Base-by-base conservation (phyloP, 2,329 filamentous ascomycete genomes). In the Trichoderma sp. region DNA sequence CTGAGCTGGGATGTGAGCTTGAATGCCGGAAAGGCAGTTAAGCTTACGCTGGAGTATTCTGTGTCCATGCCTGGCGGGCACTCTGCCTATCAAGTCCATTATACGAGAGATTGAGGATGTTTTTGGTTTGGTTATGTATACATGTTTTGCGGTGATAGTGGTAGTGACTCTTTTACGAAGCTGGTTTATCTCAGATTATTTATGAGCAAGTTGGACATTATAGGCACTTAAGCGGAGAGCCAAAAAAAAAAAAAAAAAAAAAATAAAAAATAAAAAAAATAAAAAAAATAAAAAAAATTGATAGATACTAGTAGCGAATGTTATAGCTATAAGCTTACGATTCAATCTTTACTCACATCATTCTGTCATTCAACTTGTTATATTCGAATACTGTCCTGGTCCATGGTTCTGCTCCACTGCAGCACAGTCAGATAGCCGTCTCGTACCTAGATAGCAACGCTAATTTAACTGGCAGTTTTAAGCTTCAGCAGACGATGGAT, bases 11-110 rank as follows among this genome's bases (percentile, higher is more conserved):
- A 86, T 64, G 83, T 91, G 13, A 81, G 76, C 54, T 76, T 91
- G 61, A 85, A 88, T 70, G 82, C 86, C 0, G 87, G 88, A 30
- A 83, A 84, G 73, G 82, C 84, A 4, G 85, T 87, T 18, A 85
- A 84, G 77, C 76, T 91, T 70, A 79, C 79, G 28, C 75, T 92
- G 69, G 87, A 89, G 79, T 91, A 91, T 77, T 84, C 87, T 70
- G 84, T 89, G 21, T 83, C 82, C 26, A 80, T 87, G 72, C 89
- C 89, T 1, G 77, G 77, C 18, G 84, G 83, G 10, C 85, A 88
- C 37, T 34, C 58, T 59, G 72, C 72, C 4, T 68, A 71, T 16
- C 74, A 77, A 63, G 75, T 74, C 5, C 13, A 39, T 69, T 76
- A 51, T 59, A 5, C 13, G 18, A 14, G 34, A 18, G 39, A n/a